Percentiles rank a stretch among this genome's conserved stretches.
phyloP scores from a whole-genome alignment of 805 yeast species.

The Zygosaccharomyces gambellarensis region DNA sequence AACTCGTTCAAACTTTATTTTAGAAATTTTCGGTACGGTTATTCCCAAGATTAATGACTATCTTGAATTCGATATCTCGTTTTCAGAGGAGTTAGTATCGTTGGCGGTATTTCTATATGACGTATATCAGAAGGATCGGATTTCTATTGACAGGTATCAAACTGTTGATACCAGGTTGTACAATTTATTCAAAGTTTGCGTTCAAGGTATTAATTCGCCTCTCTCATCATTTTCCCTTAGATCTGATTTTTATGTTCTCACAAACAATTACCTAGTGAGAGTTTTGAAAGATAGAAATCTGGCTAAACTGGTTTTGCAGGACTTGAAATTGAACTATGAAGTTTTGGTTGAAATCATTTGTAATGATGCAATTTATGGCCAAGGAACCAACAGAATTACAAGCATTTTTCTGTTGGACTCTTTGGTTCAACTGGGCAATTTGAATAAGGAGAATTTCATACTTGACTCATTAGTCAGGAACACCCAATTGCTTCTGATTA shows the following conservation, averaged over 20 bases:
- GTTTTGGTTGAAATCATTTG: slow-evolving; percentile 60
- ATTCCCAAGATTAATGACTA: slow-evolving; percentile 75
- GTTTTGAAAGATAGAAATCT: slow-evolving; percentile 40
- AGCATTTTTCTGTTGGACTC: slow-evolving; percentile 73
- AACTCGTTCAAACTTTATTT: slow-evolving; percentile 55
- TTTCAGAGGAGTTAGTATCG: slow-evolving; percentile 73
- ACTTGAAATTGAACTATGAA: slow-evolving; percentile 55
- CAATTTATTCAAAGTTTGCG: slow-evolving; percentile 67
- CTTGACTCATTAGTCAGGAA: slow-evolving; percentile 57
- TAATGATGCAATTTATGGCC: slow-evolving; percentile 75
- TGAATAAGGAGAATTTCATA: slow-evolving; percentile 50
- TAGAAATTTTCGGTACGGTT: slow-evolving; percentile 70
- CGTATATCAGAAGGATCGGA: slow-evolving; percentile 48
- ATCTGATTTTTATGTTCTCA: slow-evolving; percentile 72
- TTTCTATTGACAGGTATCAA: slow-evolving; percentile 32
- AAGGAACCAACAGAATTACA: slow-evolving; percentile 69
- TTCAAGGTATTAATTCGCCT: slow-evolving; percentile 68
- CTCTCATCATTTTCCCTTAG: slow-evolving; percentile 62
- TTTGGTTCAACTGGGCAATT: slow-evolving; percentile 49
- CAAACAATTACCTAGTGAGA: slow-evolving; percentile 59
- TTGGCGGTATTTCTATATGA: slow-evolving; percentile 68
- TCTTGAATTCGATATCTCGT: slow-evolving; percentile 57
- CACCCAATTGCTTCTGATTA: slow-evolving; percentile 60
- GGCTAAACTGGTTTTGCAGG: slow-evolving; percentile 46
- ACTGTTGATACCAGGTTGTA: slow-evolving; percentile 52